A percentile compares a stretch with the other conserved stretches of the same genome.
phyloP scores from a whole-genome alignment of 202 grass and related monocot genomes.

The Saccharum hybrid region DNA sequence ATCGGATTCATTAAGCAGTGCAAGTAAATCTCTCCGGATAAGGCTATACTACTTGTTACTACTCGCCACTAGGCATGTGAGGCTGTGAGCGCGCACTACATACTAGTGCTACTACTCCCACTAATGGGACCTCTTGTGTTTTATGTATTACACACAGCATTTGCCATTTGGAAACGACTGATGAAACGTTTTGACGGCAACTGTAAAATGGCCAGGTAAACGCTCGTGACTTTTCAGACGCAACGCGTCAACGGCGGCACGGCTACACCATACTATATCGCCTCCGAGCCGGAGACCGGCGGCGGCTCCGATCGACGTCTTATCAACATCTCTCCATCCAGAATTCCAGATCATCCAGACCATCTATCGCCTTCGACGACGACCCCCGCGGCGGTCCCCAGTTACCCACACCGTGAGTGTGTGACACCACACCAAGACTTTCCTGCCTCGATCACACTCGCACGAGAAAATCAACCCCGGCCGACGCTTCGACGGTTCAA shows the following conservation, averaged over 20 bases:
- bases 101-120: not conserved
- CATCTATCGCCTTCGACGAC: not conserved
- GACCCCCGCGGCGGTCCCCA: not conserved
- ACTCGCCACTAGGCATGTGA: not conserved
- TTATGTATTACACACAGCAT: not conserved
- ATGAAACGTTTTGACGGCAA: not conserved
- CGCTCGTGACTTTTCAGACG: too few relatives aligned
- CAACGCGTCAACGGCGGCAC: not conserved
- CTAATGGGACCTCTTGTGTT: too few relatives aligned
- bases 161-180: not conserved
- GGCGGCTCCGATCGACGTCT: not conserved
- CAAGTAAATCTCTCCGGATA: constrained; percentile 3
- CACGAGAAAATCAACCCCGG: not conserved
- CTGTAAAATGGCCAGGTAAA: not conserved
- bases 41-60: constrained; percentile 20
- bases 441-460: not conserved
- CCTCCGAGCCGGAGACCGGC: not conserved
- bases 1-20: constrained; percentile 9
- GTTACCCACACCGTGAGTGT: not conserved
- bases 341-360: not conserved
- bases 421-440: not conserved
- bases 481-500: too few relatives aligned
- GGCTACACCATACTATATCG: not conserved
- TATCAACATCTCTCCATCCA: not conserved
- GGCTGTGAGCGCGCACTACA: not conserved